Evolutionary conservation across 768 basidiomycete species (phyloP), one percentile per base, ranked within the genome.

Genomic region (Cystobasidium ongulense): DNA sequence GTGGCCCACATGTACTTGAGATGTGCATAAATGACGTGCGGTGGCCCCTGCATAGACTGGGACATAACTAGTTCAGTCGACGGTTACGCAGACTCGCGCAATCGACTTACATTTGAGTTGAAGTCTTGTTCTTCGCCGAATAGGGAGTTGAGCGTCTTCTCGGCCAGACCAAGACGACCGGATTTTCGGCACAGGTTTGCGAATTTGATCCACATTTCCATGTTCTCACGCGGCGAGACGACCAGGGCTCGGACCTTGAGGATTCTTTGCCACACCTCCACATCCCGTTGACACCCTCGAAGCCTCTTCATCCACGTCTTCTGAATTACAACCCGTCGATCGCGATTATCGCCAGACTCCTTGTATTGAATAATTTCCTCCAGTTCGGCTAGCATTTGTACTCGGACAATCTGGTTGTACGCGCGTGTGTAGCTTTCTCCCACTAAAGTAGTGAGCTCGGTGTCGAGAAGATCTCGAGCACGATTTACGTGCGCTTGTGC

Each of bases 221-320:
- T 91, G 80, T 97, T 93, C 75, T 96, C 92, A 76, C 90, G 90
- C 0, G 96, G 95, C 53, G 87, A 90, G 31, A 97, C 84, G 25
- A 99, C 93, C 65, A 98, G 85, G 0, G 94, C 92, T 66, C 96
- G 87, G 62, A 99, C 92, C 84, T 97, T 95, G 10, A 99, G 84
- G 67, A 98, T 91, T 23, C 95, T 88, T 80, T 98, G 96, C 96
- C 96, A 99, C 3, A 96, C 92, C 81, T 99, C 96, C 38, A 98
- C 95, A 78, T 98, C 96, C 27, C 92, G 91, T 79, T 98, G 93
- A 81, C 94, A 97, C 0, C 93, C 96, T 83, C 91, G 89, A 46
- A 99, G 82, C 74, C 94, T 94, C 80, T 92, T 93, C 88, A 95
- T 92, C 96, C 96, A 99, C 0, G 95, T 98, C 82, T 89, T 91